Percentiles rank a stretch among this genome's conserved stretches.
Evolutionary conservation across 1,139 yeast species (phyloP).

Genomic region (Meyerozyma guilliermondii): DNA sequence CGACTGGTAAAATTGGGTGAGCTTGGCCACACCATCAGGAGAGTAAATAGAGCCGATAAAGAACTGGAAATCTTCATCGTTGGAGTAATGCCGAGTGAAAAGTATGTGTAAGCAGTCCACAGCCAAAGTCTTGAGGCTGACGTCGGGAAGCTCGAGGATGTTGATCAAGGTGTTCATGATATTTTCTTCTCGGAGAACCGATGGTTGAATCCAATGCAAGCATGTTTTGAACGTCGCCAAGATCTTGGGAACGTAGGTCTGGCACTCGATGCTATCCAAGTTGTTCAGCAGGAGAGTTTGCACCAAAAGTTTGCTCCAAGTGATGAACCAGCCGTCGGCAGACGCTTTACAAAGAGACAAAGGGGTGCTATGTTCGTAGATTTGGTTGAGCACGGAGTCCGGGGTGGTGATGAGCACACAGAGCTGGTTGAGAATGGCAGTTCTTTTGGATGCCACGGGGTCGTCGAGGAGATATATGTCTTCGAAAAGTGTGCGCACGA

Average conservation of each 20-base stretch:
- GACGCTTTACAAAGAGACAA: constrained; percentile 59
- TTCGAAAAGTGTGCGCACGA: constrained; percentile 83
- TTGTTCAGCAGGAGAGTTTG: constrained; percentile 42
- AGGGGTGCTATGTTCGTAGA: constrained; percentile 70
- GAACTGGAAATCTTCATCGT: constrained; percentile 68
- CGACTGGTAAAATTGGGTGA: constrained; percentile 60
- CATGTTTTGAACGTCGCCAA: constrained; percentile 85
- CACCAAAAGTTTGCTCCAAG: constrained; percentile 66
- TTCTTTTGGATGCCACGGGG: constrained; percentile 78
- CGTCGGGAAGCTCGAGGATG: constrained; percentile 55
- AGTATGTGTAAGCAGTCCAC: constrained; percentile 87
- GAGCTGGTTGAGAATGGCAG: constrained; percentile 71
- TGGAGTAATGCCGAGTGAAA: constrained; percentile 73
- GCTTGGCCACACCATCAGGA: constrained; percentile 62
- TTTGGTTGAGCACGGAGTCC: constrained; percentile 52
- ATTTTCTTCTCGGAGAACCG: constrained; percentile 63
- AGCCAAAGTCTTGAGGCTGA: constrained; percentile 73
- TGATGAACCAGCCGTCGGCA: constrained; percentile 78
- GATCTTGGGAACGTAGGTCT: constrained; percentile 56
- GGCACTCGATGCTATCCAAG: constrained; percentile 29
- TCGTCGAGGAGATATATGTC: constrained; percentile 92
- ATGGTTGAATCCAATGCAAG: constrained; percentile 84
- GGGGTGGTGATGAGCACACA: constrained; percentile 83
- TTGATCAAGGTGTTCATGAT: constrained; percentile 60
- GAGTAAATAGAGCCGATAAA: constrained; percentile 78